Evolutionary conservation across 2,329 filamentous ascomycete genomes (phyloP), one percentile per base, ranked within the genome.

Genomic region (Cladosporium sp.): DNA sequence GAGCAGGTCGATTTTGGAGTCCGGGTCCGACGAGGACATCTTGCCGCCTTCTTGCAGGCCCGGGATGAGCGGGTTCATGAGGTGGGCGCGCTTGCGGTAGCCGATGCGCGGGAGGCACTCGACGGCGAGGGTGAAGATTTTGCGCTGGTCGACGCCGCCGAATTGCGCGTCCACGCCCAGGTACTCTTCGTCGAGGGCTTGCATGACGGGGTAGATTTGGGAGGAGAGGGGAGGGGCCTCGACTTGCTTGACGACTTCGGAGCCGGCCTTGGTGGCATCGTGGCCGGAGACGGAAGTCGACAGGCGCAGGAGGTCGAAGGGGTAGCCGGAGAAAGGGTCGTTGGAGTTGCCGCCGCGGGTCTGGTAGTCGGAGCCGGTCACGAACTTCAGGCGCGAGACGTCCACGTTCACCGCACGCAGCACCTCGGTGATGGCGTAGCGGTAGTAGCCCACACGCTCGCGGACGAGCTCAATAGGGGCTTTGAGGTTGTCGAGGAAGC

Each of bases 241-340:
- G 3, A 90, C 88, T 81, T 98, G 93, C 84, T 98, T 98, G 70
- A 99, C 94, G 8, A 98, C 88, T 79, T 98, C 95, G 1, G 92
- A 91, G 46, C 94, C 94, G 0, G 94, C 93, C 79, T 92, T 95
- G 79, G 93, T 92, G 18, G 93, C 92, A 74, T 95, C 89, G 75
- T 93, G 88, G 79, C 93, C 88, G 16, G 89, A 89, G 5, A 90
- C 86, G 62, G 91, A 79, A 3, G 86, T 86, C 55, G 85, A 86
- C 69, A 98, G 77, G 75, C 90, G 88, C 80, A 93, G 94, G 37
- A 96, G 80, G 76, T 98, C 94, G 91, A 97, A 95, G 67, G 89
- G 87, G 80, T 97, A 98, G 50, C 83, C 78, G 21, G 81, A 73
- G 23, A 78, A 80, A 33, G 78, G 86, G 77, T 97, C 93, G 35